A percentile compares a stretch with the other conserved stretches of the same genome.
Conservation (phyloP, 768 basidiomycete genomes). For the Podaxis sp. region DNA sequence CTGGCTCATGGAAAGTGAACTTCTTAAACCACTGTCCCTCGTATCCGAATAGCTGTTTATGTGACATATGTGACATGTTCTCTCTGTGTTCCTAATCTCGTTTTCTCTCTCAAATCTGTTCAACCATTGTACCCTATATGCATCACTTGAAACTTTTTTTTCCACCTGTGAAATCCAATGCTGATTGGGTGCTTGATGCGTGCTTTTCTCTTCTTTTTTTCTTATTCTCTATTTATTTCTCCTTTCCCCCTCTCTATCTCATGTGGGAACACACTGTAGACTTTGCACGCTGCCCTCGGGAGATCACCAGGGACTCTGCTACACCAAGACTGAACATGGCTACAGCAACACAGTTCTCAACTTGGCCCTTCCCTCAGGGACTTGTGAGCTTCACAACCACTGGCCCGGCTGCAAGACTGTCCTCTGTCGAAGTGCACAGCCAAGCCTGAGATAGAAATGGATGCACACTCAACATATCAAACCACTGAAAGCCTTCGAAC, state of each 20-base stretch:
- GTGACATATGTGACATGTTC: neutral
- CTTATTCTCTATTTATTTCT: conserved; percentile 21
- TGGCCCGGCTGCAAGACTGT: too few species aligned
- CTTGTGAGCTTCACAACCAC: too few species aligned
- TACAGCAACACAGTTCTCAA: too few species aligned
- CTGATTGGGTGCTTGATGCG: conserved; percentile 12
- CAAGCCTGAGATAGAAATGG: too few species aligned
- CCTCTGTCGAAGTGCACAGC: too few species aligned
- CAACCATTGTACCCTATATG: conserved; percentile 5
- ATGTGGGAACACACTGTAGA: conserved; percentile 17
- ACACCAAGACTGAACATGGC: neutral
- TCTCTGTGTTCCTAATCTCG: conserved; percentile 13
- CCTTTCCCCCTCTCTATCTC: conserved; percentile 21
- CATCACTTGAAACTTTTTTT: conserved; percentile 8
- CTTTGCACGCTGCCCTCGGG: neutral
- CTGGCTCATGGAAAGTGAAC: conserved; percentile 12
- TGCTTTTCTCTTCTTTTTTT: conserved; percentile 20
- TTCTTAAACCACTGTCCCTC: neutral
- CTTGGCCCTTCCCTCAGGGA: too few species aligned
- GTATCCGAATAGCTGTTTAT: neutral
- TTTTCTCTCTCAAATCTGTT: conserved; percentile 14
- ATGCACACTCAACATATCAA: too few species aligned
- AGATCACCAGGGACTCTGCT: conserved; percentile 7
- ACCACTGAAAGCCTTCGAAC: too few species aligned
- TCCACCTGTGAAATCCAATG: conserved; percentile 8